phyloP scores from a whole-genome alignment of 2,329 filamentous ascomycete genomes.

The Microdochium nivale region DNA sequence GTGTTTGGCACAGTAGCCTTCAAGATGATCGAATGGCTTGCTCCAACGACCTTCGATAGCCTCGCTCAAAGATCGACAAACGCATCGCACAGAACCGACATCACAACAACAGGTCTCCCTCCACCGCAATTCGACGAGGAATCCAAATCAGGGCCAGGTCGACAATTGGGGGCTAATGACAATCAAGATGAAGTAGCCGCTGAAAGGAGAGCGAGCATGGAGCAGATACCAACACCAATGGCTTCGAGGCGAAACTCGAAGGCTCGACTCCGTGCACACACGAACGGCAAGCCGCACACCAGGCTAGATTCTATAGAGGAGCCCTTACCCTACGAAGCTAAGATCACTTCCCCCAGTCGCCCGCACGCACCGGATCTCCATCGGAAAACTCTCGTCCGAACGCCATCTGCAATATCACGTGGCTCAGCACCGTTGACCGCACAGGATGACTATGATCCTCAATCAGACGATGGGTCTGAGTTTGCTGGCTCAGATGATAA shows the following conservation, averaged over 20 bases:
- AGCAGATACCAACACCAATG: conserved; percentile 2
- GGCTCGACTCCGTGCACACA: conserved; percentile 18
- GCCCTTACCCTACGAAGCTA: conserved; percentile 10
- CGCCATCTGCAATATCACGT: neutral
- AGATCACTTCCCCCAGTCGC: conserved; percentile 8
- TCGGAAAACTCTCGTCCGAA: neutral
- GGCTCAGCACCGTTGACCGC: neutral
- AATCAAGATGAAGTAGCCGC: neutral
- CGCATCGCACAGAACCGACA: neutral
- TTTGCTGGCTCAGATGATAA: neutral
- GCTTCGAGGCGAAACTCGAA: conserved; percentile 17
- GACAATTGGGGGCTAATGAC: neutral
- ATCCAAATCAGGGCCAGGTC: neutral
- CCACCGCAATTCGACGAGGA: neutral
- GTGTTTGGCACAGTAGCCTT: conserved; percentile 58
- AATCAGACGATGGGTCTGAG: neutral
- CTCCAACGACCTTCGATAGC: conserved; percentile 40
- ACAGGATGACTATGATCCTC: neutral
- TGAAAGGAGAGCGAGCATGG: neutral
- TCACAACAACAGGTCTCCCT: neutral
- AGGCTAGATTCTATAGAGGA: conserved; percentile 14
- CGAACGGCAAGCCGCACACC: conserved; percentile 13
- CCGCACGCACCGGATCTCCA: neutral
- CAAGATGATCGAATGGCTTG: conserved; percentile 65
- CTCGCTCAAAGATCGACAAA: neutral